A percentile compares a stretch with the other conserved stretches of the same genome.
phyloP scores from a whole-genome alignment of 2,329 filamentous ascomycete species.

The Trichoderma pleuroti region DNA sequence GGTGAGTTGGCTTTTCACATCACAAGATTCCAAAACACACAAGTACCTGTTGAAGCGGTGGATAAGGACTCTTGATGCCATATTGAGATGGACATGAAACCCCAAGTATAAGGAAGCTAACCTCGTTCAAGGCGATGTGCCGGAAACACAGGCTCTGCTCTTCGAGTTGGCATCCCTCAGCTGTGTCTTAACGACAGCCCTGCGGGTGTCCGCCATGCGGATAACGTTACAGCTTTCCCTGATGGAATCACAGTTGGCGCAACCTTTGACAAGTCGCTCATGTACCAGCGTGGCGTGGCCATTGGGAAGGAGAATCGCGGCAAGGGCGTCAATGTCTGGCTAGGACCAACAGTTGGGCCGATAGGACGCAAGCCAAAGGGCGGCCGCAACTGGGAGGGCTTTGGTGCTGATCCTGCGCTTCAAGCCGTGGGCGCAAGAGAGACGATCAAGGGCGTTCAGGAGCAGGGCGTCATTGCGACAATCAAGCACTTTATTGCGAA shows the following conservation, averaged over 20 bases:
- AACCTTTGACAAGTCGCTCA: conserved; percentile 70
- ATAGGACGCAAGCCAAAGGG: conserved; percentile 69
- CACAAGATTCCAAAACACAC: neutral
- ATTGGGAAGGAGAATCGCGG: conserved; percentile 69
- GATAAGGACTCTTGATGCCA: neutral
- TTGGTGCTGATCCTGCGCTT: conserved; percentile 66
- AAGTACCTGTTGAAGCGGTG: neutral
- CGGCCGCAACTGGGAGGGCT: conserved; percentile 73
- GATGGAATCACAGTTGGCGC: conserved; percentile 74
- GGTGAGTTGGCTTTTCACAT: conserved; percentile 5
- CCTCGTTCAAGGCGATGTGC: conserved; percentile 55
- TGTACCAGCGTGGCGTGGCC: conserved; percentile 64
- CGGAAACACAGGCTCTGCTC: conserved; percentile 71
- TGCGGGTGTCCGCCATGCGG: conserved; percentile 67
- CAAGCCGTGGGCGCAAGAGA: conserved; percentile 74
- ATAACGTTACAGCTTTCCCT: conserved; percentile 74
- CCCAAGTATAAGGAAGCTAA: neutral
- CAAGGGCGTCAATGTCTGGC: conserved; percentile 68
- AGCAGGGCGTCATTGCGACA: conserved; percentile 54
- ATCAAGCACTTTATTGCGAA: conserved; percentile 56
- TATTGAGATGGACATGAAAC: neutral
- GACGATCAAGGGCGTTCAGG: conserved; percentile 70
- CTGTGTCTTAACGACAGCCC: conserved; percentile 71
- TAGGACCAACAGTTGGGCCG: conserved; percentile 69
- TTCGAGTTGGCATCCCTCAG: conserved; percentile 67